These are phyloP conservation scores for Leptomonas pyrrhocoris DNA, from an alignment of 208 protist species.

Conservation along the genomic window DNA sequence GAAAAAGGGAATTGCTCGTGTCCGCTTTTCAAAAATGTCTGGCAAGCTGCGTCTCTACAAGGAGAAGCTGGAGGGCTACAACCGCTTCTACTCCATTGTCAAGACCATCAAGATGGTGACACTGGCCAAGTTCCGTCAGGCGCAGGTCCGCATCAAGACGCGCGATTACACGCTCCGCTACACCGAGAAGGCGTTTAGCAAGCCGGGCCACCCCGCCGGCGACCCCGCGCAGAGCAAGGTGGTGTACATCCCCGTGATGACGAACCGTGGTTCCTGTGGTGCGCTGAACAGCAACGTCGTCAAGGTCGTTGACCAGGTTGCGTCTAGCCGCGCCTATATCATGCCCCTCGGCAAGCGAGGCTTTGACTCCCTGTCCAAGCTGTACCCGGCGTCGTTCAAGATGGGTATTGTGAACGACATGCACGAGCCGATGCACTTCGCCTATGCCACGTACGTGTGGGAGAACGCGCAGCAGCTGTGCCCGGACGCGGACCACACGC, in stretches of 20 bases:
- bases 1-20: slow-evolving; percentile 19
- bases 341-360: slow-evolving; percentile 87
- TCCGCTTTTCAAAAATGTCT: slow-evolving; percentile 63
- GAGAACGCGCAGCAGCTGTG: slow-evolving; percentile 67
- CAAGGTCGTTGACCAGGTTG: slow-evolving; percentile 58
- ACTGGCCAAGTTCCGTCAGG: slow-evolving; percentile 84
- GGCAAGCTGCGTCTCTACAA: slow-evolving; percentile 92
- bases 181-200: slow-evolving; percentile 89
- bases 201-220: slow-evolving; percentile 36
- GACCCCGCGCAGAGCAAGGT: slow-evolving; percentile 42
- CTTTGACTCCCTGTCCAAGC: slow-evolving; percentile 85
- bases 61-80: slow-evolving; percentile 92
- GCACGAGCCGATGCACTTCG: slow-evolving; percentile 90
- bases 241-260: slow-evolving; percentile 88
- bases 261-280: slow-evolving; percentile 90
- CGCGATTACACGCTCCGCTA: slow-evolving; percentile 90
- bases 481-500: slow-evolving; percentile 66
- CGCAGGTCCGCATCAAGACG: slow-evolving; percentile 78
- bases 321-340: slow-evolving; percentile 60
- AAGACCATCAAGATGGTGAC: slow-evolving; percentile 95
- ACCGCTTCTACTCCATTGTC: slow-evolving; percentile 91
- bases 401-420: slow-evolving; percentile 90
- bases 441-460: slow-evolving; percentile 82
- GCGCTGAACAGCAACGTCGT: slow-evolving; percentile 88
- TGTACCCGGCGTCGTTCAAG: slow-evolving; percentile 78